Evolutionary conservation across 257 asterid genomes (phyloP).

Genomic region (Asclepias syriaca): DNA sequence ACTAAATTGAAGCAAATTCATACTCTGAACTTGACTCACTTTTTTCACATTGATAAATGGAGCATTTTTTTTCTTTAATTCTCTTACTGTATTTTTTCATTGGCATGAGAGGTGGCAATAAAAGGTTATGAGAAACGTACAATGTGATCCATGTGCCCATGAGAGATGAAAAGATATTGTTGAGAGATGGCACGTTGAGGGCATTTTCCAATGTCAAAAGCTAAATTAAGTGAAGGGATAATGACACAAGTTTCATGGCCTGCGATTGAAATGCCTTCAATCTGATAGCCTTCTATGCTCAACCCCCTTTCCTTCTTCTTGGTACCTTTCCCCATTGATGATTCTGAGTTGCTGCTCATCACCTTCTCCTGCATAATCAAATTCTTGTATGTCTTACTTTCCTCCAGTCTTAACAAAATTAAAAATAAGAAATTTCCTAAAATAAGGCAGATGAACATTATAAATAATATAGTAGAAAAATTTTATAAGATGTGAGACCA

Average conservation of each 20-base stretch:
- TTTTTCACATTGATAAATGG: not conserved
- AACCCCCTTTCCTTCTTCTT: constrained; percentile 47
- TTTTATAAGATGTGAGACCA: too few species aligned
- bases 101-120: not conserved
- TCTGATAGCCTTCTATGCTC: constrained; percentile 56
- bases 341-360: not conserved
- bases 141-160: constrained; percentile 98
- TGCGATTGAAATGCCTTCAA: constrained; percentile 85
- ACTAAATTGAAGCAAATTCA: not conserved
- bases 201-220: constrained; percentile 94
- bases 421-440: too few species aligned
- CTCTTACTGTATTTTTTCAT: not conserved
- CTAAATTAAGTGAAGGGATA: constrained; percentile 68
- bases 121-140: constrained; percentile 24
- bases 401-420: not conserved
- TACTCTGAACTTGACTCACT: not conserved
- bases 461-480: too few species aligned
- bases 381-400: not conserved
- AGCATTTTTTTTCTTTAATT: not conserved
- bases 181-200: constrained; percentile 95
- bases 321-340: constrained; percentile 15
- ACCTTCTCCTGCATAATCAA: not conserved
- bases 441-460: too few species aligned
- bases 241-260: constrained; percentile 95
- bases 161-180: constrained; percentile 90